Conservation (phyloP, 768 basidiomycete species). For the Agaricus subrufescens region DNA sequence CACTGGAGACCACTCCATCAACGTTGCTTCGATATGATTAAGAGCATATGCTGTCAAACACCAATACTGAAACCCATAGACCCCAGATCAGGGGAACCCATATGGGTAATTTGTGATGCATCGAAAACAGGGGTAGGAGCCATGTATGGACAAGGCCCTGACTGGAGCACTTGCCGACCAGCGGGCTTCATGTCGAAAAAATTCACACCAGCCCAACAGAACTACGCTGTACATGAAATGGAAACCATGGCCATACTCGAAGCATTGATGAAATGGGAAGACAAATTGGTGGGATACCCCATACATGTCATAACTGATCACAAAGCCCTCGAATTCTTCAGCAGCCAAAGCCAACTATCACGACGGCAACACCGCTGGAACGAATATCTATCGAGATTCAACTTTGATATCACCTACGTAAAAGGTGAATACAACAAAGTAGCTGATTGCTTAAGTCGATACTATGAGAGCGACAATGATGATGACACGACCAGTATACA, state of each 20-base stretch:
- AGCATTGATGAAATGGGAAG: conserved; percentile 25
- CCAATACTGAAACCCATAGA: conserved; percentile 20
- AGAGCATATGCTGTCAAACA: conserved; percentile 15
- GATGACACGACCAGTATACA: conserved; percentile 10
- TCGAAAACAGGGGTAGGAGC: conserved; percentile 21
- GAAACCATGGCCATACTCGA: conserved; percentile 20
- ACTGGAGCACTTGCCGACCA: conserved; percentile 19
- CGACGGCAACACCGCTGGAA: conserved; percentile 22
- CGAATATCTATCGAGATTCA: conserved; percentile 23
- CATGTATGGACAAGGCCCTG: conserved; percentile 22
- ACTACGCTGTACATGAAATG: conserved; percentile 22
- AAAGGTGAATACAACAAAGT: conserved; percentile 22
- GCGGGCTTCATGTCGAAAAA: conserved; percentile 25
- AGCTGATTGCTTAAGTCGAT: conserved; percentile 24
- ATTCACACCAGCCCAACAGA: conserved; percentile 21
- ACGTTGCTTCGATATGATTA: conserved; percentile 11
- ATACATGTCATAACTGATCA: conserved; percentile 20
- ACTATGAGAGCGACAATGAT: conserved; percentile 22
- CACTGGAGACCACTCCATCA: not conserved
- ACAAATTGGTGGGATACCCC: conserved; percentile 21
- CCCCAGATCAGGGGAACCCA: conserved; percentile 13
- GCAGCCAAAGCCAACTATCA: conserved; percentile 15
- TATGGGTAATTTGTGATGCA: conserved; percentile 23
- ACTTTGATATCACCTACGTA: conserved; percentile 20
- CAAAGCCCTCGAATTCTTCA: conserved; percentile 21